phyloP scores from a whole-genome alignment of 2,329 filamentous ascomycete genomes.

The Alternaria solani region DNA sequence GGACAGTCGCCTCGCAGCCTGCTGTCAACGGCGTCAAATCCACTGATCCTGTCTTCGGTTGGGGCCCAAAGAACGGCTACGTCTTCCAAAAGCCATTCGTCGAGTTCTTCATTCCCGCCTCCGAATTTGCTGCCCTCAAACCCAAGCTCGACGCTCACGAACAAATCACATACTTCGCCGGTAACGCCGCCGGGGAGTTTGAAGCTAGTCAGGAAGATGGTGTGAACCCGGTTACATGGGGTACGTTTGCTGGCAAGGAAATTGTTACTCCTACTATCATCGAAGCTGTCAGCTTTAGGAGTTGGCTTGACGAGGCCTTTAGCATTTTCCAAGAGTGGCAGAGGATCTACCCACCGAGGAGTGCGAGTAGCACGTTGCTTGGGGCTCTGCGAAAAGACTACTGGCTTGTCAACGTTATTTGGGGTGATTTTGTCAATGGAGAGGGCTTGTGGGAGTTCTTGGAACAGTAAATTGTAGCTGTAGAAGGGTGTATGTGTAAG shows the following conservation, averaged over 20 bases:
- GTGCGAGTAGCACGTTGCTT: slow-evolving; percentile 75
- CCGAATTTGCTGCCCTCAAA: slow-evolving; percentile 75
- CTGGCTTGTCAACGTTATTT: slow-evolving; percentile 92
- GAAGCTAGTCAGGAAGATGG: slow-evolving; percentile 69
- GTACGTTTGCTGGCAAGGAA: slow-evolving; percentile 92
- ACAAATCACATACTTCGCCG: slow-evolving; percentile 85
- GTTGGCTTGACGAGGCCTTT: slow-evolving; percentile 96
- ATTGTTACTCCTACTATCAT: slow-evolving; percentile 97
- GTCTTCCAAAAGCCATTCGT: slow-evolving; percentile 99
- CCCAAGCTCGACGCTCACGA: slow-evolving; percentile 71
- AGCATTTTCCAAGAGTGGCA: slow-evolving; percentile 96
- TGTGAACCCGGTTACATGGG: slow-evolving; percentile 97
- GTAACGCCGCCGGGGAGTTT: slow-evolving; percentile 80
- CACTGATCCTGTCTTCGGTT: slow-evolving; percentile 82
- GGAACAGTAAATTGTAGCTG: slow-evolving; percentile 6
- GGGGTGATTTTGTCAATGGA: slow-evolving; percentile 76
- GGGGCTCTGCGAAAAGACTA: slow-evolving; percentile 71
- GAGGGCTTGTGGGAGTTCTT: slow-evolving; percentile 77
- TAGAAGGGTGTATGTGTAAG: neutral
- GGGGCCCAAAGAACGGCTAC: slow-evolving; percentile 91
- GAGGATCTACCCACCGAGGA: slow-evolving; percentile 80
- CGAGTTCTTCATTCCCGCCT: slow-evolving; percentile 84
- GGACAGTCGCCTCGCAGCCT: slow-evolving; percentile 95
- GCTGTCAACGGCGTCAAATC: slow-evolving; percentile 87
- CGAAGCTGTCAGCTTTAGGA: slow-evolving; percentile 90